A percentile compares a stretch with the other conserved stretches of the same genome.
phyloP scores from a whole-genome alignment of 495 filamentous ascomycete genomes.

The Hyaloscypha bicolor region DNA sequence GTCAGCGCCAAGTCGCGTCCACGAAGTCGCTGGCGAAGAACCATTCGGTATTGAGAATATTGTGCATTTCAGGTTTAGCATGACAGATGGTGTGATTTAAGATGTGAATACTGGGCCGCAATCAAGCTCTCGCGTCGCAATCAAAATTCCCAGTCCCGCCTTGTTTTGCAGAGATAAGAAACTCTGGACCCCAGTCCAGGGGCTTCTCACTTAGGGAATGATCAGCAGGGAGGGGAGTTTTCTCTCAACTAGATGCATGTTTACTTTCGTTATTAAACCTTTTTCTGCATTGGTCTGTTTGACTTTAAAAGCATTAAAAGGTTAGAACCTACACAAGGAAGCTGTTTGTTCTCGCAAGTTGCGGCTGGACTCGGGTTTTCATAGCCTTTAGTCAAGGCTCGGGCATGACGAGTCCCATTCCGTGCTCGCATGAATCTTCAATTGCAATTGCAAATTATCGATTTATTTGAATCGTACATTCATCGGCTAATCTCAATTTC shows the following conservation, averaged over 20 bases:
- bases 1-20: background rate
- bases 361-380: background rate
- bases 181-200: background rate
- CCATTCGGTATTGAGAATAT: background rate
- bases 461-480: background rate
- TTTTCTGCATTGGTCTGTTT: background rate
- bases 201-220: background rate
- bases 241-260: background rate
- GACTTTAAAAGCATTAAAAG: background rate
- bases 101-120: background rate
- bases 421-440: background rate
- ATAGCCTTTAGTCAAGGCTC: background rate
- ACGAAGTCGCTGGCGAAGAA: background rate
- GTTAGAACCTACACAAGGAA: background rate
- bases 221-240: background rate
- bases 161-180: background rate
- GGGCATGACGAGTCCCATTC: background rate
- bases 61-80: background rate
- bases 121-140: background rate
- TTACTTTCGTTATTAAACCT: background rate
- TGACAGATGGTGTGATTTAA: background rate
- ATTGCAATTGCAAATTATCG: background rate
- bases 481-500: background rate
- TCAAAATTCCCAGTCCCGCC: background rate
- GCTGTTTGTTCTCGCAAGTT: background rate